phyloP scores from a whole-genome alignment of 345 rosid genomes.

The Hibiscus syriacus region DNA sequence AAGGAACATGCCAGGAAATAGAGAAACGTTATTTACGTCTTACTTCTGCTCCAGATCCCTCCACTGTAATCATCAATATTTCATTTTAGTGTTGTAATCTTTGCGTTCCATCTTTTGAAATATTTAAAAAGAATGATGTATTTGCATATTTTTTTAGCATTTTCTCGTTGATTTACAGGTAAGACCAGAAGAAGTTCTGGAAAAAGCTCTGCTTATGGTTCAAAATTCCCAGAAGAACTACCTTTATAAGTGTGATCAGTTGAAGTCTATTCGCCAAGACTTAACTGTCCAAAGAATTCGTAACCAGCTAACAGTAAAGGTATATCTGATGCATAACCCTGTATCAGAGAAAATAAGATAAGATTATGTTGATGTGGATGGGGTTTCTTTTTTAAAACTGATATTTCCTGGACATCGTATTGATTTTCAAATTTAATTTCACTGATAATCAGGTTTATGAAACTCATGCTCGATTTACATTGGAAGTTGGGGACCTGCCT shows the following conservation, averaged over 20 bases:
- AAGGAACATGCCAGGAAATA: slow-evolving; percentile 92
- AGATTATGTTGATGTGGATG: slow-evolving; percentile 12
- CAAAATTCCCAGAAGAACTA: slow-evolving; percentile 84
- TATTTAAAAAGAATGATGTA: neutral
- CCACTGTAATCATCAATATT: slow-evolving; percentile 55
- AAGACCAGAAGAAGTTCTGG: slow-evolving; percentile 95
- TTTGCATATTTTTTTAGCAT: neutral
- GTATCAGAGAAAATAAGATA: neutral
- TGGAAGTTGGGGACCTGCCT: slow-evolving; percentile 85
- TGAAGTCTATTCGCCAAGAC: slow-evolving; percentile 99
- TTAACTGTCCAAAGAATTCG: slow-evolving; percentile 89
- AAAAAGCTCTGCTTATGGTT: slow-evolving; percentile 79
- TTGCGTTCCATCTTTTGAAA: slow-evolving; percentile 8
- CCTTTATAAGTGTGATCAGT: slow-evolving; percentile 91
- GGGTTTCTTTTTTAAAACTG: slow-evolving; percentile 5
- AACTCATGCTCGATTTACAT: slow-evolving; percentile 93
- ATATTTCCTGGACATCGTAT: neutral
- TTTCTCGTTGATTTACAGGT: slow-evolving; percentile 47
- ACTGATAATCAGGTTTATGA: slow-evolving; percentile 73
- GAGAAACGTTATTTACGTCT: slow-evolving; percentile 97
- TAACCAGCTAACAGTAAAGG: slow-evolving; percentile 85
- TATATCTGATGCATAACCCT: slow-evolving; percentile 16
- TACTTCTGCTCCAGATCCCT: slow-evolving; percentile 97
- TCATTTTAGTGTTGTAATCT: slow-evolving; percentile 10
- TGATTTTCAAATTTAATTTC: slow-evolving; percentile 7